Base-by-base conservation (phyloP, 768 basidiomycete species). In the Erythrobasidium yunnanense region DNA sequence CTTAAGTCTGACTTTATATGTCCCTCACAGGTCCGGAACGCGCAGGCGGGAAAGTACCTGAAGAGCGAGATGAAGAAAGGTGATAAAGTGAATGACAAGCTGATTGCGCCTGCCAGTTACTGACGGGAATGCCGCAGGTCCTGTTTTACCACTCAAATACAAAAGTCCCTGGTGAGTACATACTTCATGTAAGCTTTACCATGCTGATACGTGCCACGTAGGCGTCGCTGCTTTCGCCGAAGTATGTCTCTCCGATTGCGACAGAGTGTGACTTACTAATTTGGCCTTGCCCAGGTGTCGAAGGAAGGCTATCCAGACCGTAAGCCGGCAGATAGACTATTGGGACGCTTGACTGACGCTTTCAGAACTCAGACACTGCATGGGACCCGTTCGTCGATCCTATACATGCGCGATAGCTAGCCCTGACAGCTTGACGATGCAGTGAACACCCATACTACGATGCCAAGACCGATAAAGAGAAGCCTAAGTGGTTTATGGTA, bases 401-500 rank as follows among this genome's bases (percentile, higher is more conserved):
- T n/a, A 32, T 15, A 50, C 33, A 7, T 4, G 15, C 13, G 17
- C 33, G 47, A 50, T 17, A 50, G 25, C 30, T 55, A 20, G 2
- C 18, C 30, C 11, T 56, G 23, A 15, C 25, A 13, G 6, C 29
- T 22, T 17, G 2, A 23, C 20, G 49, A 4, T 35, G 22, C 66
- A 67, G 27, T 3, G 7, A 27, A 6, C 63, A 63, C 34, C 68
- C 68, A 17, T 77, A 77, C 58, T 76, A 66, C 53, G 76, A 77
- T 56, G 33, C 71, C 1, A 92, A 91, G 83, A 82, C 89, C 1
- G 80, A 88, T 66, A 73, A 84, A 73, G 80, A 80, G 5, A 80
- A 84, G 11, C 91, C 91, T 1, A 87, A 81, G 74, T 96, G 91
- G 91, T 91, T 81, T 78, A 96, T 96, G 92, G 87, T 91, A 27